Base-by-base conservation (phyloP, 352 stramenopile species). In the Phytopythium cucurbitacearum region DNA sequence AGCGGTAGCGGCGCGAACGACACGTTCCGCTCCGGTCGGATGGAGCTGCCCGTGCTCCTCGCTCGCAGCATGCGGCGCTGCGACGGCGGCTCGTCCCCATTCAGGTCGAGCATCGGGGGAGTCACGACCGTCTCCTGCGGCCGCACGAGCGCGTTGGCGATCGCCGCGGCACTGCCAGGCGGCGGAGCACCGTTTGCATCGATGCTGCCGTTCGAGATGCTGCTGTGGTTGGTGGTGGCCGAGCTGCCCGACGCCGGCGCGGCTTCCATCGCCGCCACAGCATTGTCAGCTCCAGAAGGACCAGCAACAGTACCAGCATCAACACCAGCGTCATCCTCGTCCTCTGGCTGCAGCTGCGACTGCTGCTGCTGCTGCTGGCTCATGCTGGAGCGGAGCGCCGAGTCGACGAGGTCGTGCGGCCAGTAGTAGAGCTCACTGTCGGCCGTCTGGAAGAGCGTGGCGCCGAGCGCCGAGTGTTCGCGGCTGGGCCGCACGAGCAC, bases 401-500 rank as follows among this genome's bases (percentile, higher is more conserved):
- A 7, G 12, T 73, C 60, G 13, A 73, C 50, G 7, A 44, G n/a
- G 10, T 56, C 49, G 15, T 28, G 37, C 16, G 49, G 49, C 49
- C 49, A 56, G 49, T 56, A 56, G 40, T 48, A 56, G 28, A 44
- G 40, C 40, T 44, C 40, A 15, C 40, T 40, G 32, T 56, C 49
- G 1, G 8, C 28, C 11, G 4, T 51, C 39, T 69, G 59, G 38
- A 62, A 61, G 4, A 65, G 43, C 21, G 52, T 21, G 12, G 13
- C 33, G 3, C 16, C 11, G 57, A 9, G 63, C 44, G 9, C 21
- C 0, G 11, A 11, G 21, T 51, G 13, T 5, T 5, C n/a, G 12
- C n/a, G 46, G 15, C 51, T 67, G 12, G 63, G 57, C 5, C 46
- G 67, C 46, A 66, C 51, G 7, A 56, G 49, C 32, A 48, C 40